phyloP scores from a whole-genome alignment of 768 basidiomycete species.

The Infundibulicybe gibba region DNA sequence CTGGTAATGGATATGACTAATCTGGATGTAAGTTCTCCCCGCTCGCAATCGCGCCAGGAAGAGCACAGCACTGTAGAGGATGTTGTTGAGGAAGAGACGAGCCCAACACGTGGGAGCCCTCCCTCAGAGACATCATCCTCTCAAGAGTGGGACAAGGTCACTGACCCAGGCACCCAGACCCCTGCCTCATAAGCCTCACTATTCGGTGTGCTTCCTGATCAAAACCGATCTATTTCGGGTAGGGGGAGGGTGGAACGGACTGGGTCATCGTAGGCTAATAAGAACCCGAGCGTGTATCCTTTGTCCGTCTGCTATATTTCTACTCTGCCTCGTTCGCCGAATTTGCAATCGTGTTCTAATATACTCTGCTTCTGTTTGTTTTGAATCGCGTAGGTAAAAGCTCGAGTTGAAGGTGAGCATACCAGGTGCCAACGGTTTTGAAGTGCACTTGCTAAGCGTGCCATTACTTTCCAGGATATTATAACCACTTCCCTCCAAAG shows the following conservation, averaged over 20 bases:
- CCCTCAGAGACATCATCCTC: conserved; percentile 80
- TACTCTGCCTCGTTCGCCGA: conserved; percentile 15
- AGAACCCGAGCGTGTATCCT: neutral
- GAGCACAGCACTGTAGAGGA: conserved; percentile 23
- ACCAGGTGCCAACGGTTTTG: conserved; percentile 4
- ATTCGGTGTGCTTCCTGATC: conserved; percentile 9
- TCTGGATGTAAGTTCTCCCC: conserved; percentile 78
- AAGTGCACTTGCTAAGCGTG: conserved; percentile 5
- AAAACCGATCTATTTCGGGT: neutral
- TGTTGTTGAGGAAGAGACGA: conserved; percentile 53
- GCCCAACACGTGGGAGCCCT: conserved; percentile 60
- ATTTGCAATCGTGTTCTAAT: conserved; percentile 54
- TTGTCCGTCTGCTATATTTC: conserved; percentile 5
- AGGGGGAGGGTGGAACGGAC: neutral
- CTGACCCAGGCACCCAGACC: conserved; percentile 63
- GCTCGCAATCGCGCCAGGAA: conserved; percentile 26
- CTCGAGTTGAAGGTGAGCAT: conserved; percentile 73
- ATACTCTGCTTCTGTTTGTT: conserved; percentile 39
- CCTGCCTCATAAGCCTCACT: conserved; percentile 28
- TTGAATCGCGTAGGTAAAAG: conserved; percentile 48
- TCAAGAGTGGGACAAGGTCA: conserved; percentile 88
- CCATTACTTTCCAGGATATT: conserved; percentile 55
- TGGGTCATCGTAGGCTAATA: neutral
- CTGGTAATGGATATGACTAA: conserved; percentile 83
- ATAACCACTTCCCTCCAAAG: conserved; percentile 72